phyloP scores from a whole-genome alignment of 371 early-diverging fungal genomes.

The Nematocida sp. region DNA sequence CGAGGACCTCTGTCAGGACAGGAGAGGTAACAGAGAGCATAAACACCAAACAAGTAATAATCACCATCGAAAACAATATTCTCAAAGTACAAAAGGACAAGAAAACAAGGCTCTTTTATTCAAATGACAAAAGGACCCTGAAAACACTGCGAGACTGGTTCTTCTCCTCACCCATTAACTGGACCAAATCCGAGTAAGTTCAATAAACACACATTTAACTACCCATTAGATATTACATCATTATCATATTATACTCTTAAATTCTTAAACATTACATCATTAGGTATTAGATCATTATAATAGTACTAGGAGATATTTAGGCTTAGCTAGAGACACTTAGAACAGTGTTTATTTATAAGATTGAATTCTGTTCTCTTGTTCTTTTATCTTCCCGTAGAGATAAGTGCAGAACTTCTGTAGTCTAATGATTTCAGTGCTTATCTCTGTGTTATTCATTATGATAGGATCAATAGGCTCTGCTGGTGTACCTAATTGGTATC shows the following conservation, averaged over 20 bases:
- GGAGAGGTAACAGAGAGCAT: constrained; percentile 11
- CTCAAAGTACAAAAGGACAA: constrained; percentile 7
- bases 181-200: too few species aligned
- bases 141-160: constrained; percentile 23
- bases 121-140: constrained; percentile 14
- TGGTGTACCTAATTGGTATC: constrained; percentile 36
- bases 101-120: not conserved
- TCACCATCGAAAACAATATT: not conserved
- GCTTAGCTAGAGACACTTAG: not conserved
- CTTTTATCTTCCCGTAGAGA: constrained; percentile 49
- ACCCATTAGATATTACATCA: too few species aligned
- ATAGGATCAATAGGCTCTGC: not conserved
- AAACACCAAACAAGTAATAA: not conserved
- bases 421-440: constrained; percentile 40
- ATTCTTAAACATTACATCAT: too few species aligned
- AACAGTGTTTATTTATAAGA: not conserved
- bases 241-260: too few species aligned
- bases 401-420: constrained; percentile 53
- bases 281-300: too few species aligned
- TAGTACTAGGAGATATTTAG: too few species aligned
- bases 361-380: constrained; percentile 1
- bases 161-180: not conserved
- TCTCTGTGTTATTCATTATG: constrained; percentile 28
- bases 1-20: not conserved
- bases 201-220: too few species aligned